Conservation (phyloP, 805 yeast genomes). For the Candida vartiovaarae region DNA sequence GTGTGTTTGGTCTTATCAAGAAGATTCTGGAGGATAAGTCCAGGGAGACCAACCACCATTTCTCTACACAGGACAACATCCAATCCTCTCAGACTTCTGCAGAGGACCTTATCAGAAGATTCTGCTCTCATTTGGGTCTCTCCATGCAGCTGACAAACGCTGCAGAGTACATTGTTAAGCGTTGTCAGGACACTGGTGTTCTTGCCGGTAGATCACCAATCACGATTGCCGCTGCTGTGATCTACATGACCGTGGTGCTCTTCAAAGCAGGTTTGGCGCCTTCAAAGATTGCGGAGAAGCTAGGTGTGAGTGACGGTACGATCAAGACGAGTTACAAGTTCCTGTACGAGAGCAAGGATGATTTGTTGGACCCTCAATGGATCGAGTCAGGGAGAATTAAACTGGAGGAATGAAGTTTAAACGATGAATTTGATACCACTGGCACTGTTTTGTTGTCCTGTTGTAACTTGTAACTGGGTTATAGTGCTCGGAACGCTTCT, state of each 20-base stretch:
- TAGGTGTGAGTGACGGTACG: constrained; percentile 97
- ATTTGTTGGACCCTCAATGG: constrained; percentile 75
- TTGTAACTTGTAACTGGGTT: neutral
- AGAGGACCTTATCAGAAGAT: constrained; percentile 90
- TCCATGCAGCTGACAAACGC: constrained; percentile 80
- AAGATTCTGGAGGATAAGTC: constrained; percentile 46
- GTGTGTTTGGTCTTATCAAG: constrained; percentile 80
- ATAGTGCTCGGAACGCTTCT: too few relatives aligned
- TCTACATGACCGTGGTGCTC: constrained; percentile 88
- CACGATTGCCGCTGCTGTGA: constrained; percentile 95
- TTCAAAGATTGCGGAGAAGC: constrained; percentile 76
- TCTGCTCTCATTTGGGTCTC: constrained; percentile 91
- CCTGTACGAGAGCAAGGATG: constrained; percentile 64
- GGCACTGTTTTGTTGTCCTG: neutral
- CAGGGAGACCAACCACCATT: constrained; percentile 17
- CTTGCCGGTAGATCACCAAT: constrained; percentile 96
- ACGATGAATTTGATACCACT: neutral
- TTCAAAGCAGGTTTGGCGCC: constrained; percentile 75
- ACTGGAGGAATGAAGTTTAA: constrained; percentile 28
- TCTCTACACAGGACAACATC: constrained; percentile 32
- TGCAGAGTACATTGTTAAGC: constrained; percentile 86
- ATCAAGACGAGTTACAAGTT: constrained; percentile 87
- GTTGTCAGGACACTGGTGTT: constrained; percentile 86
- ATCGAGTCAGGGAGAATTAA: constrained; percentile 57
- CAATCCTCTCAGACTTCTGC: constrained; percentile 83